Evolutionary conservation across 306 rosid genomes (phyloP).

Genomic region (Cajanus cajan): DNA sequence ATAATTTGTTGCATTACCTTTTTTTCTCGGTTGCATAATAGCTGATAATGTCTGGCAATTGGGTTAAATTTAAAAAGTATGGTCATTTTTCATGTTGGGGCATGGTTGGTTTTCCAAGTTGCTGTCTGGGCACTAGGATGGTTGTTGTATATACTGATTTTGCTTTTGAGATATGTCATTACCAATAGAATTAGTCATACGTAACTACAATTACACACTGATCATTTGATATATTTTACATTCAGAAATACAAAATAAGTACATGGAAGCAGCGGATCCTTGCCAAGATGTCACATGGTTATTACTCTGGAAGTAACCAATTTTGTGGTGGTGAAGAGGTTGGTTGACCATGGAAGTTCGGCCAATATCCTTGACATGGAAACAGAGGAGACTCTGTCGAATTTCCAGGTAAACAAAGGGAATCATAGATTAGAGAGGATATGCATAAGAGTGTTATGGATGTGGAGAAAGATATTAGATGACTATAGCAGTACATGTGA

Average conservation of each 20-base stretch:
- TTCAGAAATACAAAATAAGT: neutral
- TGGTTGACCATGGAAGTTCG: too few species aligned
- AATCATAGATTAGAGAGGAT: too few species aligned
- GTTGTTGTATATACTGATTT: neutral
- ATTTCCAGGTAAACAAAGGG: too few species aligned
- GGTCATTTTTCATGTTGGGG: neutral
- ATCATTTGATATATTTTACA: neutral
- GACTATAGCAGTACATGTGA: too few species aligned
- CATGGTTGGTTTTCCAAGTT: neutral
- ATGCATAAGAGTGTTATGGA: too few species aligned
- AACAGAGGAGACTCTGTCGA: too few species aligned
- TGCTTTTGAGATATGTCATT: neutral
- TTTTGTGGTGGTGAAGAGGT: too few species aligned
- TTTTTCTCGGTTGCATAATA: neutral
- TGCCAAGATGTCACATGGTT: too few species aligned
- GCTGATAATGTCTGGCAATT: neutral
- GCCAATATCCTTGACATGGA: too few species aligned
- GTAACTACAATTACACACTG: neutral
- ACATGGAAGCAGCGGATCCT: neutral
- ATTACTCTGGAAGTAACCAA: too few species aligned
- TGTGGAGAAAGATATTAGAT: too few species aligned
- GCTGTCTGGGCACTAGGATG: neutral
- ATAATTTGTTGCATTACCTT: neutral
- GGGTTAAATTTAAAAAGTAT: neutral
- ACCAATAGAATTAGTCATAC: neutral